phyloP scores from a whole-genome alignment of 2,329 filamentous ascomycete genomes.

The Leptographium procerum region DNA sequence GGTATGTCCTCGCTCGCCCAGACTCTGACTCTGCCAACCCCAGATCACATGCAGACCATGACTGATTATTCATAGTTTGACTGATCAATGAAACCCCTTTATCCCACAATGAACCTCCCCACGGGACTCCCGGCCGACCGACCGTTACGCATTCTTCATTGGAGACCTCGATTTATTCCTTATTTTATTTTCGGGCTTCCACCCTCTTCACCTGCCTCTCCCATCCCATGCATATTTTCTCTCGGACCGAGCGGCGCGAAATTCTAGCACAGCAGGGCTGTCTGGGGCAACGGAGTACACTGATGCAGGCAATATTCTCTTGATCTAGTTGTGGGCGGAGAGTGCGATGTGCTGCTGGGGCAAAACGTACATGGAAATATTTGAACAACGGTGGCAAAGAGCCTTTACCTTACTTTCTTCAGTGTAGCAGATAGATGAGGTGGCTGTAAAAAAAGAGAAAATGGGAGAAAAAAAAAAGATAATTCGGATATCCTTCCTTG shows the following conservation, averaged over 20 bases:
- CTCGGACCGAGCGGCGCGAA: no score
- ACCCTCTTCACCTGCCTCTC: not conserved
- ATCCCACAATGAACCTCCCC: not conserved
- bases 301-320: not conserved
- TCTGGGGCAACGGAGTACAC: not conserved
- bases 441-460: not conserved
- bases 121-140: not conserved
- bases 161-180: not conserved
- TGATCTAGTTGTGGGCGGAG: not conserved
- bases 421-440: not conserved
- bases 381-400: not conserved
- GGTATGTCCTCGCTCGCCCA: slow-evolving; percentile 10
- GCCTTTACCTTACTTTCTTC: not conserved
- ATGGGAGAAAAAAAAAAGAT: not conserved
- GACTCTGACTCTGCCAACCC: not conserved
- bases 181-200: not conserved
- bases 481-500: not conserved
- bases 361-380: not conserved
- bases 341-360: not conserved
- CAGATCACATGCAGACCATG: not conserved
- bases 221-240: no score
- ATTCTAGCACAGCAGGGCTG: no score
- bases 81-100: not conserved
- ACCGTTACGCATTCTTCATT: not conserved
- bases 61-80: not conserved